Evolutionary conservation across 2,329 filamentous ascomycete genomes (phyloP).

Genomic region (Exophiala xenobiotica): DNA sequence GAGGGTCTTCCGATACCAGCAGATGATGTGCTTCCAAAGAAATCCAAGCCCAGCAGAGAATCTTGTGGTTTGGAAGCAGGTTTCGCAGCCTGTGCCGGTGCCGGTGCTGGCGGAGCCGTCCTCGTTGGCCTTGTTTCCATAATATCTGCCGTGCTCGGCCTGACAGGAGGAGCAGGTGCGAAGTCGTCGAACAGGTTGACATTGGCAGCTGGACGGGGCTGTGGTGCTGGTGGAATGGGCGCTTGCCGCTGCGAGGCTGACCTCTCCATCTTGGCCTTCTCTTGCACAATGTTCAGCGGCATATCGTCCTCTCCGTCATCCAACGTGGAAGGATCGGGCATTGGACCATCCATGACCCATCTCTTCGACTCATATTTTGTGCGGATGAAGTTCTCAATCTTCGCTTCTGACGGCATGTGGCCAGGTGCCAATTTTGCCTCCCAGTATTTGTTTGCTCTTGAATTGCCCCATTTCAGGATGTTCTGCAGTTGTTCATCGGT

Average conservation of each 20-base stretch:
- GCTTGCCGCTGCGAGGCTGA: slow-evolving; percentile 55
- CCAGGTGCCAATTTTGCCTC: slow-evolving; percentile 88
- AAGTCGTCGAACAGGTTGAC: slow-evolving; percentile 83
- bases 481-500: slow-evolving; percentile 97
- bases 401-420: slow-evolving; percentile 91
- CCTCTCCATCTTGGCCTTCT: slow-evolving; percentile 67
- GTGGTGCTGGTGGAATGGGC: slow-evolving; percentile 34
- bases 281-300: slow-evolving; percentile 66
- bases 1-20: slow-evolving; percentile 71
- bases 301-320: slow-evolving; percentile 86
- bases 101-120: slow-evolving; percentile 66
- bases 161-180: slow-evolving; percentile 57
- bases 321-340: slow-evolving; percentile 86
- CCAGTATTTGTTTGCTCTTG: slow-evolving; percentile 96
- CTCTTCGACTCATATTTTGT: slow-evolving; percentile 99
- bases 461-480: slow-evolving; percentile 92
- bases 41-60: slow-evolving; percentile 87
- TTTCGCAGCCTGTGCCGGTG: slow-evolving; percentile 50
- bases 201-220: slow-evolving; percentile 49
- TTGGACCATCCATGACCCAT: slow-evolving; percentile 98
- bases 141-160: slow-evolving; percentile 73
- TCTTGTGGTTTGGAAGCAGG: slow-evolving; percentile 64
- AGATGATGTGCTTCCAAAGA: slow-evolving; percentile 72
- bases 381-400: slow-evolving; percentile 99
- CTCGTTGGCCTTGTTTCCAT: slow-evolving; percentile 56